Evolutionary conservation across 108 stramenopile species (phyloP).

Genomic region (Cyclotella atomus): DNA sequence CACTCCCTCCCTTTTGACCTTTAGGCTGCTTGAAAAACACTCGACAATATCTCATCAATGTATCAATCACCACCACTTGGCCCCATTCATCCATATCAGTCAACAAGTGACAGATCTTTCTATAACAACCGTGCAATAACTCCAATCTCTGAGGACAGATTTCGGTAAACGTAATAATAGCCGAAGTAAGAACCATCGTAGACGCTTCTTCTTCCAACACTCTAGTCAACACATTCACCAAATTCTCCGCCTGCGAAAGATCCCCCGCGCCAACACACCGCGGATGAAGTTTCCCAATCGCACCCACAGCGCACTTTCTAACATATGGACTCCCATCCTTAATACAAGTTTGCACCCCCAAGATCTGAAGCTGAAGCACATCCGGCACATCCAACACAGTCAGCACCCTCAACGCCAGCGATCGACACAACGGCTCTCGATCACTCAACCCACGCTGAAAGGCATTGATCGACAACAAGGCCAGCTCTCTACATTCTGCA

Average conservation of each 20-base stretch:
- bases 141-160: conserved; percentile 91
- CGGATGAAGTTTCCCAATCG: conserved; percentile 88
- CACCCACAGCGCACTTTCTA: conserved; percentile 97
- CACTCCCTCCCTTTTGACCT: conserved; percentile 62
- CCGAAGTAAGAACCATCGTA: conserved; percentile 96
- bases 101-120: conserved; percentile 96
- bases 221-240: conserved; percentile 62
- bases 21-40: conserved; percentile 84
- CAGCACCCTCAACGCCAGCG: conserved; percentile 94
- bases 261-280: conserved; percentile 58
- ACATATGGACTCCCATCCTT: conserved; percentile 95
- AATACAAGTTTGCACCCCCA: conserved; percentile 95
- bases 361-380: conserved; percentile 97
- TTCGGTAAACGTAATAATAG: conserved; percentile 92
- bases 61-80: conserved; percentile 88
- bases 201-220: conserved; percentile 80
- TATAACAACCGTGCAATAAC: conserved; percentile 90
- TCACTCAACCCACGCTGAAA: conserved; percentile 98
- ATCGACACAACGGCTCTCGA: conserved; percentile 93
- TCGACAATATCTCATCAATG: conserved; percentile 90
- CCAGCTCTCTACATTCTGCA: conserved; percentile 91
- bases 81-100: conserved; percentile 99
- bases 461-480: conserved; percentile 93
- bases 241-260: conserved; percentile 51
- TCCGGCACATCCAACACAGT: conserved; percentile 95